phyloP scores from a whole-genome alignment of 768 basidiomycete genomes.

The Roridomyces roridus region DNA sequence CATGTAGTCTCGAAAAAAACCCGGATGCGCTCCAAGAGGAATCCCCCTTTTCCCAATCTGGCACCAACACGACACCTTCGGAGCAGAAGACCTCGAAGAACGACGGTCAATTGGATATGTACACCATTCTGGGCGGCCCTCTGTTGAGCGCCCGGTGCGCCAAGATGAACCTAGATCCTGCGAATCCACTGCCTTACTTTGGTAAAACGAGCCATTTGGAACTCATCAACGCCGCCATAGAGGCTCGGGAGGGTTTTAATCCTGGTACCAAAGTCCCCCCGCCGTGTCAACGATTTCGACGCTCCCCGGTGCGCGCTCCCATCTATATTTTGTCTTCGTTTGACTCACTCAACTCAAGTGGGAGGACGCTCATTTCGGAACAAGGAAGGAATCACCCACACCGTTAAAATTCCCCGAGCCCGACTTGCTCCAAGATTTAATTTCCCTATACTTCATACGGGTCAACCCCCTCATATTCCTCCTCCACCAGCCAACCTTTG shows the following conservation, averaged over 20 bases:
- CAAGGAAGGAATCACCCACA: slow-evolving; percentile 13
- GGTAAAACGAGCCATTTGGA: slow-evolving; percentile 38
- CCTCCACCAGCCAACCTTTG: slow-evolving; percentile 31
- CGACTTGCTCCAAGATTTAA: slow-evolving; percentile 45
- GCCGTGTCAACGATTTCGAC: too few relatives aligned
- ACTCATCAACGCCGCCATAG: slow-evolving; percentile 39
- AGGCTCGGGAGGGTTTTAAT: slow-evolving; percentile 38
- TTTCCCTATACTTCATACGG: slow-evolving; percentile 54
- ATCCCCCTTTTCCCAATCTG: too few relatives aligned
- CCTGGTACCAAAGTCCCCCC: background rate
- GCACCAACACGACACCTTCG: too few relatives aligned
- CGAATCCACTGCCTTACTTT: slow-evolving; percentile 25
- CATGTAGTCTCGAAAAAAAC: background rate
- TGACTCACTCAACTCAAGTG: background rate
- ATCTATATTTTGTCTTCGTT: too few relatives aligned
- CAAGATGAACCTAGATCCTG: background rate
- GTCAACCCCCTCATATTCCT: slow-evolving; percentile 49
- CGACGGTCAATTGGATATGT: background rate
- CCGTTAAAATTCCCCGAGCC: slow-evolving; percentile 38
- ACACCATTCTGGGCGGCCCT: slow-evolving; percentile 32
- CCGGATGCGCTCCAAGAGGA: too few relatives aligned
- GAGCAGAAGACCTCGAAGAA: too few relatives aligned
- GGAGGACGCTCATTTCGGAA: slow-evolving; percentile 2
- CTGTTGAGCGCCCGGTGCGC: background rate
- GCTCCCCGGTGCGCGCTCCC: too few relatives aligned